These are phyloP conservation scores for Penicillium sp. DNA, from an alignment of 2,329 filamentous ascomycete genomes.

Conservation along the genomic window DNA sequence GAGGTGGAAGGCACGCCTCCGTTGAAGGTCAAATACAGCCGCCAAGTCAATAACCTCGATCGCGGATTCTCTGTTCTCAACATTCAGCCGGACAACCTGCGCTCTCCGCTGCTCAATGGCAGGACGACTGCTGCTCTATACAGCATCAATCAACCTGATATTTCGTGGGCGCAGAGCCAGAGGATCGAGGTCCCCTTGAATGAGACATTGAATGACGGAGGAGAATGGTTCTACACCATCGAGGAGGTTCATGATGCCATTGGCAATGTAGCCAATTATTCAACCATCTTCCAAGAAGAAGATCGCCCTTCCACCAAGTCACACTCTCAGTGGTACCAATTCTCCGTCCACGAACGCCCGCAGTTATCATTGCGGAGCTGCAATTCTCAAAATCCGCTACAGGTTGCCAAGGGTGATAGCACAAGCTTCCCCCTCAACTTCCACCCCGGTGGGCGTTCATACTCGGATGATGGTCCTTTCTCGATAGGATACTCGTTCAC, in stretches of 20 bases:
- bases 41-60: constrained; percentile 77
- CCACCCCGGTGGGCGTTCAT: constrained; percentile 56
- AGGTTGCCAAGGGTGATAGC: constrained; percentile 71
- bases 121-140: constrained; percentile 57
- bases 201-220: constrained; percentile 75
- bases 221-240: constrained; percentile 83
- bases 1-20: constrained; percentile 86
- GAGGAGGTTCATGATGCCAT: constrained; percentile 89
- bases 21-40: constrained; percentile 86
- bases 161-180: constrained; percentile 75
- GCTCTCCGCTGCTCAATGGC: constrained; percentile 68
- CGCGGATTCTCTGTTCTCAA: constrained; percentile 88
- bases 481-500: constrained; percentile 78
- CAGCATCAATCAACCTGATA: constrained; percentile 48
- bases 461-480: constrained; percentile 62
- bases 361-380: constrained; percentile 68
- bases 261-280: constrained; percentile 79
- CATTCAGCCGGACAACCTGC: constrained; percentile 81
- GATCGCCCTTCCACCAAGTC: constrained; percentile 58
- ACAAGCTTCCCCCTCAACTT: constrained; percentile 69
- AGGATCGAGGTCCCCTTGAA: constrained; percentile 78
- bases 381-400: constrained; percentile 73
- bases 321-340: constrained; percentile 67
- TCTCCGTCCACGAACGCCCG: constrained; percentile 83
- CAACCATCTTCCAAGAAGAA: constrained; percentile 59